A percentile compares a stretch with the other conserved stretches of the same genome.
Conservation (phyloP, 2,329 filamentous ascomycete genomes). For the Zalaria obscura region DNA sequence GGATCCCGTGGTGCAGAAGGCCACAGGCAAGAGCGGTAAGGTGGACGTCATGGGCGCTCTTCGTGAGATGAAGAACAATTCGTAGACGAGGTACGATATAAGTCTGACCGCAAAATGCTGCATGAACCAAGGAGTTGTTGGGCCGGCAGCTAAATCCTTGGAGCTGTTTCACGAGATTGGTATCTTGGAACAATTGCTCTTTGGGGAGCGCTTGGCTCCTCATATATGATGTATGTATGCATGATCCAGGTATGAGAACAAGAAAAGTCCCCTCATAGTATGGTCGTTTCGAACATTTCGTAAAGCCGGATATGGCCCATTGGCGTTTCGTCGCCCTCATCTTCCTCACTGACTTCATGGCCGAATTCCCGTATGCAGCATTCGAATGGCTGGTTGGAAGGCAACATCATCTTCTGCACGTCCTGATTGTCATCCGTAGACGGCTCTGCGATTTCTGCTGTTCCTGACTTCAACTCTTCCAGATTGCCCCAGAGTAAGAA, state of each 20-base stretch:
- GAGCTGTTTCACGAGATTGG: too few species aligned
- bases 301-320: slow-evolving; percentile 18
- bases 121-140: too few species aligned
- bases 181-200: too few species aligned
- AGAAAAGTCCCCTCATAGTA: slow-evolving; percentile 5
- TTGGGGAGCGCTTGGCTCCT: too few species aligned
- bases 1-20: slow-evolving; percentile 74
- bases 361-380: slow-evolving; percentile 30
- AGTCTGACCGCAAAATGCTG: not conserved
- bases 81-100: slow-evolving; percentile 1
- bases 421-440: slow-evolving; percentile 9
- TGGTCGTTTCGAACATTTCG: slow-evolving; percentile 15
- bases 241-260: not conserved
- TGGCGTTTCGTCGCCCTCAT: slow-evolving; percentile 11
- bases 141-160: too few species aligned
- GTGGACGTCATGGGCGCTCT: slow-evolving; percentile 74
- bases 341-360: slow-evolving; percentile 16
- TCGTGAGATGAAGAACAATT: slow-evolving; percentile 73
- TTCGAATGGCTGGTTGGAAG: slow-evolving; percentile 30
- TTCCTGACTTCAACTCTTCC: slow-evolving; percentile 47
- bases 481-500: slow-evolving; percentile 78
- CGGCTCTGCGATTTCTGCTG: slow-evolving; percentile 12
- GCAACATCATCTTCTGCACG: slow-evolving; percentile 4
- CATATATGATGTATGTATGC: not conserved
- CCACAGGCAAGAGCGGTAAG: slow-evolving; percentile 65